These are phyloP conservation scores for Linderina pennispora DNA, from an alignment of 192 early-diverging fungal genomes.

Conservation along the genomic window DNA sequence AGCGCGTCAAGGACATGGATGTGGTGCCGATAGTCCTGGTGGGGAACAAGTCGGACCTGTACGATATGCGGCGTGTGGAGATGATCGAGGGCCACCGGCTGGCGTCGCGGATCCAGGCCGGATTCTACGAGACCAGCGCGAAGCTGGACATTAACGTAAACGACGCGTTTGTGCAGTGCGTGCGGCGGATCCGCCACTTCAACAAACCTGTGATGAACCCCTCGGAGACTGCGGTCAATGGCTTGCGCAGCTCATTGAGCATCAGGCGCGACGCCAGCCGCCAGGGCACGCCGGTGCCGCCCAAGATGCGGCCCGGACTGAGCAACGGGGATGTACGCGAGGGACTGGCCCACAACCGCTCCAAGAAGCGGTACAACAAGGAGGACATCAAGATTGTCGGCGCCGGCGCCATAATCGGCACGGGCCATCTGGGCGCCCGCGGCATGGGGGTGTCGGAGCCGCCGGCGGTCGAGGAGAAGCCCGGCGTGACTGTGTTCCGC, in stretches of 20 bases:
- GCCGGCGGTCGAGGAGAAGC: background rate
- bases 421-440: background rate
- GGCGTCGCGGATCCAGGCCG: slow-evolving; percentile 57
- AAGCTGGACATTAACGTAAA: slow-evolving; percentile 83
- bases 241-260: background rate
- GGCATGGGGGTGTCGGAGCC: background rate
- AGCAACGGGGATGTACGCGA: background rate
- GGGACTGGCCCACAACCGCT: background rate
- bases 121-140: slow-evolving; percentile 87
- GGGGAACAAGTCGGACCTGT: slow-evolving; percentile 87
- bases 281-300: background rate
- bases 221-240: background rate
- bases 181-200: slow-evolving; percentile 66
- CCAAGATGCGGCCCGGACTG: background rate
- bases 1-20: slow-evolving; percentile 74
- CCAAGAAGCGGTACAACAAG: background rate
- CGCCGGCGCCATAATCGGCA: background rate
- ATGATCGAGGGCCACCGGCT: slow-evolving; percentile 61
- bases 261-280: background rate
- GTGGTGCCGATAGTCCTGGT: slow-evolving; percentile 74
- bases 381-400: background rate
- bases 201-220: slow-evolving; percentile 2
- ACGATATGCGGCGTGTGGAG: slow-evolving; percentile 55
- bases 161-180: slow-evolving; percentile 88
- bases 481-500: background rate